These are phyloP conservation scores for Podospora bellae-mahoneyi DNA, from an alignment of 495 filamentous ascomycete species.

Conservation along the genomic window DNA sequence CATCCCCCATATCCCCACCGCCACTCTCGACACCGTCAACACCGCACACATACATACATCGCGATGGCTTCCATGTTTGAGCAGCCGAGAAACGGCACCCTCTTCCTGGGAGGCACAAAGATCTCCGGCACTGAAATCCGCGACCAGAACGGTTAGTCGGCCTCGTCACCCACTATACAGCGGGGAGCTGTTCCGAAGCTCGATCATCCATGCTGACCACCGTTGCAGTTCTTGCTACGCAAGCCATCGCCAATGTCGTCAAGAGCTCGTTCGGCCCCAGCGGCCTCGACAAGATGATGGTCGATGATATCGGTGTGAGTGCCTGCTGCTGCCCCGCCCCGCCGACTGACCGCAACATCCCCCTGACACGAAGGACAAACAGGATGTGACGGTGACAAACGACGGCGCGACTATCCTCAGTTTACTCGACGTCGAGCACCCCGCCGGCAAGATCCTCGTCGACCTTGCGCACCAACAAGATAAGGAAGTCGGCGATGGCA, in stretches of 20 bases:
- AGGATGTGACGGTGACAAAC: slow-evolving; percentile 99
- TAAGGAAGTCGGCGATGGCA: slow-evolving; percentile 97
- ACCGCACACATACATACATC: slow-evolving; percentile 8
- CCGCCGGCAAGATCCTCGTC: slow-evolving; percentile 96
- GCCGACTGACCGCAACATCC: slow-evolving; percentile 12
- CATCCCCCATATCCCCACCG: slow-evolving; percentile 8
- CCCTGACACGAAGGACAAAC: slow-evolving; percentile 20
- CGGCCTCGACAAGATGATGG: slow-evolving; percentile 99
- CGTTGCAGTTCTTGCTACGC: slow-evolving; percentile 78
- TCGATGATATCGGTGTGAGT: slow-evolving; percentile 94
- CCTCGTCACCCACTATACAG: slow-evolving; percentile 2
- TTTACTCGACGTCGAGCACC: slow-evolving; percentile 94
- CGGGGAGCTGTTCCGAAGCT: slow-evolving; percentile 9
- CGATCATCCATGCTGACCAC: slow-evolving; percentile 28
- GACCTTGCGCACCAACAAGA: slow-evolving; percentile 98
- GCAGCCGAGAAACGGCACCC: slow-evolving; percentile 80
- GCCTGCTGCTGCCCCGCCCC: slow-evolving; percentile 17
- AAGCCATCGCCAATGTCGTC: slow-evolving; percentile 97
- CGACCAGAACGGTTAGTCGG: slow-evolving; percentile 81
- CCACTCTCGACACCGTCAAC: slow-evolving; percentile 4
- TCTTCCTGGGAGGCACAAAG: slow-evolving; percentile 91
- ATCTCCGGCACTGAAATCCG: slow-evolving; percentile 92
- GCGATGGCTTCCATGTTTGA: slow-evolving; percentile 87
- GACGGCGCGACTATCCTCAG: slow-evolving; percentile 96
- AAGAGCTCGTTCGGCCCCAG: slow-evolving; percentile 98